Base-by-base conservation (phyloP, 2,329 filamentous ascomycete species). In the Clonostachys solani region DNA sequence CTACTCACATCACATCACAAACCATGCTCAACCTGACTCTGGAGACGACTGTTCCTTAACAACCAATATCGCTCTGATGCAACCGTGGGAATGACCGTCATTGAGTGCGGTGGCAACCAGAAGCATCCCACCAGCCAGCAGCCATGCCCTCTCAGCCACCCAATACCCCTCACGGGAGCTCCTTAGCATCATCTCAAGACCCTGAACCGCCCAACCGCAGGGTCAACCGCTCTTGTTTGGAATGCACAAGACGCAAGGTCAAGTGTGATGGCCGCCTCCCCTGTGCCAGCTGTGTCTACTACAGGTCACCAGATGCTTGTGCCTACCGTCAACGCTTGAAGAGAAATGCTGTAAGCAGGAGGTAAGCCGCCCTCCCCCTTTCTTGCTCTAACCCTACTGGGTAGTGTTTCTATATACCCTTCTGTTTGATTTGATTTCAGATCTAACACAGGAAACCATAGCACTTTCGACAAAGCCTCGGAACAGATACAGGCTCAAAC, bases 221-320 rank as follows among this genome's bases (percentile, higher is more conserved):
- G 41, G 49, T 51, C 15, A 51, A 51, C 18, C 49, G 49, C 16
- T 51, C 49, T 12, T 51, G 49, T 45, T 47, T 51, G 35, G 49
- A 51, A 33, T 51, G 49, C 47, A 51, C 49, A 15, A 44, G 49
- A n/a, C 56, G 62, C 46, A 65, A 65, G 47, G 59, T 63, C 44
- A 65, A 62, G 46, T 65, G 62, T 45, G 61, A 65, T 47, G 60
- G 62, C 12, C 58, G 54, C 3, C 41, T 55, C 23, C 62, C 61
- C 33, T 64, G 61, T 46, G 48, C 54, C 3, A 61, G 77, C 29
- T 72, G 74, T 12, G 68, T 53, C 35, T 60, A 61, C 45, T 61
- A 62, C 43, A 51, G 55, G 16, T 52, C 53, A 3, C 47, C 55
- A 2, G 53, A 61, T 5, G 42, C 52, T 5, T 63, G 60, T 44